Evolutionary conservation across 805 yeast genomes (phyloP), one percentile per base, ranked within the genome.

Genomic region (Dipodascus geniculatus): DNA sequence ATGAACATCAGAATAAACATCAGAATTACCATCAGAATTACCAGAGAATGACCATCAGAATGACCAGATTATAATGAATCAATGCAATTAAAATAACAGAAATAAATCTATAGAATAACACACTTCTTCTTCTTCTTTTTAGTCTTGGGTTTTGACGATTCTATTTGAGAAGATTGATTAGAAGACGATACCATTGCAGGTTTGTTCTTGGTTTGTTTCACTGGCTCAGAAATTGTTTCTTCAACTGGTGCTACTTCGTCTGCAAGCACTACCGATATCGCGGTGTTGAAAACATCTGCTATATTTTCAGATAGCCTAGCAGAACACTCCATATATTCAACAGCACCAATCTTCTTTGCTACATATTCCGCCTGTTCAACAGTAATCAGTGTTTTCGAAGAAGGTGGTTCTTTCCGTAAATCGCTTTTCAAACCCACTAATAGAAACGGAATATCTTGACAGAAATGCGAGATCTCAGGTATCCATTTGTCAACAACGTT

Each of bases 391-490:
- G 53, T 54, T 28, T 58, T 56, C 3, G 57, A 49, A 17, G 60
- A 58, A 2, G 59, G 51, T 19, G 57, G 51, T 49, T 63, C 64
- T 11, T 57, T 23, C 48, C 71, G 64, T 54, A 85, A 69, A 66
- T 90, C 97, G 2, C 81, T 68, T 63, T 90, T 88, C 33, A 91
- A 76, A 1, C 96, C 96, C n/a, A 87, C 88, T 35, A 91, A 69
- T 23, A 88, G 66, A 17, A 83, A 76, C 1, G 96, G 95, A 1
- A 82, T 76, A 1, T 80, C 84, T 2, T 90, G 89, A 64, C 96
- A 87, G 65, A 84, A 87, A 63, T 85, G 89, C 55, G 74, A 71
- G 1, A 87, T 85, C 65, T 90, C 98, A 0, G 96, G 96, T 44
- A 79, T 78, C 98, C 98, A 90, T 56, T 77, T 79, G 58, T 87